Conservation (phyloP, 441 rosid genomes). For the Pelargonium myrrhifolium region DNA sequence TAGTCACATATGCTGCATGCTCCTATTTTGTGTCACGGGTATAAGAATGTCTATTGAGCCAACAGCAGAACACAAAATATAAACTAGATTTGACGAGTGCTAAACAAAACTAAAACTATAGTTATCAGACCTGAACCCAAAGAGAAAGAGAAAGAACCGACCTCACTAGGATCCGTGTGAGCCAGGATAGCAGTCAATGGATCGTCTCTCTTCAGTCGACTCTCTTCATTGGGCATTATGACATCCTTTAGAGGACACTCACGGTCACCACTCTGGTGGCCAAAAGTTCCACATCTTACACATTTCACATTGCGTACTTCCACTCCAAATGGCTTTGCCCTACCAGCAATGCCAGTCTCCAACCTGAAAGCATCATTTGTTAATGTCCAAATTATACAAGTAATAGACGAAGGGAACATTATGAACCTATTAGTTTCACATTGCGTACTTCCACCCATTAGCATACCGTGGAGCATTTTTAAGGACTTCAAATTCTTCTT, state of each 20-base stretch:
- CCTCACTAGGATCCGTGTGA: slow-evolving; percentile 73
- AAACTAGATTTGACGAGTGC: background rate
- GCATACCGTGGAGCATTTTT: slow-evolving; percentile 79
- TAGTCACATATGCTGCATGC: background rate
- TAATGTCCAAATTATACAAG: background rate
- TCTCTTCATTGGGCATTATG: slow-evolving; percentile 89
- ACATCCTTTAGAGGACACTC: slow-evolving; percentile 91
- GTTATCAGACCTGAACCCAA: too few species aligned
- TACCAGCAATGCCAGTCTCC: slow-evolving; percentile 74
- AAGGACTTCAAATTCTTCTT: slow-evolving; percentile 72
- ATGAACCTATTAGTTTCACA: too few species aligned
- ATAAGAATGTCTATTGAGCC: background rate
- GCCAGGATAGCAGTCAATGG: slow-evolving; percentile 82
- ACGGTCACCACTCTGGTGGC: slow-evolving; percentile 95
- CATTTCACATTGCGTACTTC: slow-evolving; percentile 88
- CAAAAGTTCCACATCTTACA: slow-evolving; percentile 74
- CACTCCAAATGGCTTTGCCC: slow-evolving; percentile 82
- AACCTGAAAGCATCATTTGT: slow-evolving; percentile 37
- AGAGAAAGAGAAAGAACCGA: slow-evolving; percentile 20
- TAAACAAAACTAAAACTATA: background rate
- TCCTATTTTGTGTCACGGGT: background rate
- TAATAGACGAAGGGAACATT: background rate
- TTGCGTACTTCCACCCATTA: too few species aligned
- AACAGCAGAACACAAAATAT: background rate
- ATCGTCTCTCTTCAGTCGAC: slow-evolving; percentile 78